Evolutionary conservation across 1,284 basidiomycete species (phyloP).

Genomic region (Puccinia triticina): DNA sequence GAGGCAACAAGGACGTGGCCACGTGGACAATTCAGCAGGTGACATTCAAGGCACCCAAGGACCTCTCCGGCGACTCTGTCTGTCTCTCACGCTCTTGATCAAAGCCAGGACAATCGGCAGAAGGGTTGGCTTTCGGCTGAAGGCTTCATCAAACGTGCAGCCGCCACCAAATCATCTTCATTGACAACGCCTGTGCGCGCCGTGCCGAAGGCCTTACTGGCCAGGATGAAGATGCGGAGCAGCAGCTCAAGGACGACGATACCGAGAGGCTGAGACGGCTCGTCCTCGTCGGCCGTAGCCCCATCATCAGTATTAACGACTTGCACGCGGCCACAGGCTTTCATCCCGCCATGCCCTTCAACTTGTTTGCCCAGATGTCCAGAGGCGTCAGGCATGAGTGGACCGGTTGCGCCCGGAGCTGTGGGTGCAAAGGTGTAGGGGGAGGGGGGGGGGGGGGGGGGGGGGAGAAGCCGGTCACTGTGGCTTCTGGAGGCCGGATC

Average conservation of each 20-base stretch:
- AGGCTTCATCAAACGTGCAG: neutral
- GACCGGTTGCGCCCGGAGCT: too few relatives aligned
- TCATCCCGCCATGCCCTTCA: neutral
- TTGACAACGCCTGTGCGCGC: neutral
- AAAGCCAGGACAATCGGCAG: slow-evolving; percentile 63
- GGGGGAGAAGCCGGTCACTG: too few relatives aligned
- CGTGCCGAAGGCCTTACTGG: neutral
- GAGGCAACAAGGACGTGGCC: neutral
- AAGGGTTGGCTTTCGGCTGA: neutral
- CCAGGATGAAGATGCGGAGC: neutral
- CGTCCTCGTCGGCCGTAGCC: neutral
- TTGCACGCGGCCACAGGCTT: neutral
- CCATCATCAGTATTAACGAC: slow-evolving; percentile 30
- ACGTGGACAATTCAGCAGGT: slow-evolving; percentile 9
- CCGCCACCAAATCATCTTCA: slow-evolving; percentile 1
- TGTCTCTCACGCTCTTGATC: too few relatives aligned
- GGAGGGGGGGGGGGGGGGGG: too few relatives aligned
- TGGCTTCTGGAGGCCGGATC: too few relatives aligned
- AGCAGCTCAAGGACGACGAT: neutral
- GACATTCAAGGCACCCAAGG: slow-evolving; percentile 12
- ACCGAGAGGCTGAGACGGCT: slow-evolving; percentile 10
- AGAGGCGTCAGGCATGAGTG: slow-evolving; percentile 46
- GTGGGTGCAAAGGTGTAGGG: too few relatives aligned
- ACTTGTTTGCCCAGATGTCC: slow-evolving; percentile 13
- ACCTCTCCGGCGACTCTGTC: neutral